phyloP scores from a whole-genome alignment of 129 eudicot species.

The Mikania micrantha region DNA sequence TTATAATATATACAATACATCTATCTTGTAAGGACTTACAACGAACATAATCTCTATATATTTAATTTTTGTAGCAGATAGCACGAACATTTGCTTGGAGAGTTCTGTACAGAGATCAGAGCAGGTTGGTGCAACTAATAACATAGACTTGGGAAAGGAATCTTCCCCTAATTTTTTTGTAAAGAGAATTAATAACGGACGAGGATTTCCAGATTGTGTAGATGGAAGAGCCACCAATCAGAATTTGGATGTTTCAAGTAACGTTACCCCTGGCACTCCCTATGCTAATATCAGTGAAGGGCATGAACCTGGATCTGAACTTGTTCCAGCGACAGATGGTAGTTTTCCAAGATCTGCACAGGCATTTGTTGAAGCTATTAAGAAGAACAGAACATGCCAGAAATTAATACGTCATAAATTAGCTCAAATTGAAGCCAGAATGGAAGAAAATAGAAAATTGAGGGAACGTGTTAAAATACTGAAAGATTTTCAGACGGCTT shows the following conservation, averaged over 20 bases:
- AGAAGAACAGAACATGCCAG: conserved; percentile 81
- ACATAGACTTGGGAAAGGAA: conserved; percentile 68
- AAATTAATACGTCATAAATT: conserved; percentile 55
- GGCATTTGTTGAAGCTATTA: conserved; percentile 80
- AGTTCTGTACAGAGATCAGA: conserved; percentile 30
- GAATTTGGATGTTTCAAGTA: conserved; percentile 23
- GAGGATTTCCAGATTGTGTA: conserved; percentile 75
- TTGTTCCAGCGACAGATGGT: conserved; percentile 33
- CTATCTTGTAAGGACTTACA: neutral
- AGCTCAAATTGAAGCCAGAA: conserved; percentile 53
- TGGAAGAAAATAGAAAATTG: conserved; percentile 62
- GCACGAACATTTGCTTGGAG: conserved; percentile 25
- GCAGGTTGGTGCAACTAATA: conserved; percentile 76
- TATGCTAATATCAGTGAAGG: conserved; percentile 29
- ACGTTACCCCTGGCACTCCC: conserved; percentile 15
- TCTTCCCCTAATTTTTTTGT: conserved; percentile 64
- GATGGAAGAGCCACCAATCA: conserved; percentile 38
- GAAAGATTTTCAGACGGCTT: conserved; percentile 56
- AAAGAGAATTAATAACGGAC: conserved; percentile 56
- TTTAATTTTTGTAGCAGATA: conserved; percentile 32
- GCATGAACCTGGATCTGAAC: conserved; percentile 34
- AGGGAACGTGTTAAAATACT: conserved; percentile 51
- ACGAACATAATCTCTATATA: neutral
- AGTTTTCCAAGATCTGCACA: conserved; percentile 65
- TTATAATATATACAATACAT: neutral